Evolutionary conservation across 306 rosid species (phyloP), one percentile per base, ranked within the genome.

Genomic region (Mucuna pruriens): DNA sequence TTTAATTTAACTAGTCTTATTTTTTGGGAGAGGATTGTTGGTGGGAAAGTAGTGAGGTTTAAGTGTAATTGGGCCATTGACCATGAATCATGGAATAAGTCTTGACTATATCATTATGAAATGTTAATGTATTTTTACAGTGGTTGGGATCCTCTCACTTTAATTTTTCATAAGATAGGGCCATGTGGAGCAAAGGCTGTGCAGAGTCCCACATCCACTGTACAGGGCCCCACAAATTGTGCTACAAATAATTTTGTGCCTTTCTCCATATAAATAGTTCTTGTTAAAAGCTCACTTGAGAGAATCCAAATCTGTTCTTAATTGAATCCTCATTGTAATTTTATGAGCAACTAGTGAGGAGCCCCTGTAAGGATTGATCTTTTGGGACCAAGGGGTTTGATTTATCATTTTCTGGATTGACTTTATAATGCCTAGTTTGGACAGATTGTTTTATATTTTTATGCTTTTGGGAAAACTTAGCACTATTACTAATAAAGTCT

Each of bases 161-260:
- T 48, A 69, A 45, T 36, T 77, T 62, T 61, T 58, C 77, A 55
- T 44, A 19, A 16, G 55, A 42, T 62, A 62, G 79, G 79, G 61
- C 29, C n/a, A 6, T 31, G 51, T 20, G 66, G 38, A 17, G 26
- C 17, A 16, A 48, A 61, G 25, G 71, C 11, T 58, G 16, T 49
- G 36, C 69, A 62, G 51, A 77, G 52, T 51, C 22, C 25, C 66
- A 39, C 23, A 11, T 61, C 20, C 39, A 54, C n/a, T 34, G 74
- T 20, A 69, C 26, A 42, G 5, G 31, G 7, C 51, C 68, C 19
- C 33, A 10, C 83, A 26, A 49, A 39, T 34, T 48, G n/a, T 58
- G 1, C 55, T 22, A 7, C 55, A 58, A 48, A 70, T 65, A 65
- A n/a, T 70, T 49, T 64, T 48, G 68, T 19, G 17, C 68, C 29